Conservation (phyloP, 768 basidiomycete genomes). For the Lepiota venenata region DNA sequence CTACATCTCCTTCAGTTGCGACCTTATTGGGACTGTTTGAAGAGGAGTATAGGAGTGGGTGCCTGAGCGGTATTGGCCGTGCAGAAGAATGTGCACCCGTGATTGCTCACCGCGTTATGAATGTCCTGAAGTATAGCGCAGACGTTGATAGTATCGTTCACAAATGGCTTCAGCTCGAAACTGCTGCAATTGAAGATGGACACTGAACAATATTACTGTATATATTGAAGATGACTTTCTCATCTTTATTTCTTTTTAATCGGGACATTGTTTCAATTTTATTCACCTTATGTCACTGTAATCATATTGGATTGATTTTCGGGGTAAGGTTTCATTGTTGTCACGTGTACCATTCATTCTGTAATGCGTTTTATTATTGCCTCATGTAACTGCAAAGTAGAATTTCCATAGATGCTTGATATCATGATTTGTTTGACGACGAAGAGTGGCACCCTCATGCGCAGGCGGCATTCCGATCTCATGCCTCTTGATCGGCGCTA, state of each 20-base stretch:
- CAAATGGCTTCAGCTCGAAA: slow-evolving; percentile 50
- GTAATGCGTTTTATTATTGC: too few relatives aligned
- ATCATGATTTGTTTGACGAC: not conserved
- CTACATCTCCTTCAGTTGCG: slow-evolving; percentile 40
- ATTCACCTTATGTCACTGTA: too few relatives aligned
- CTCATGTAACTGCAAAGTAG: not conserved
- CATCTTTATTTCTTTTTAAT: too few relatives aligned
- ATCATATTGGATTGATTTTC: too few relatives aligned
- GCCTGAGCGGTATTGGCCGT: slow-evolving; percentile 70
- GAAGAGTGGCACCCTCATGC: not conserved
- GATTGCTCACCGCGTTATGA: slow-evolving; percentile 55
- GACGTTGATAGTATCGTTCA: slow-evolving; percentile 31
- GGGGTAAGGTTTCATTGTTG: too few relatives aligned
- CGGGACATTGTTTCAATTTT: too few relatives aligned
- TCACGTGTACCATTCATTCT: too few relatives aligned
- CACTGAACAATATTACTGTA: not conserved
- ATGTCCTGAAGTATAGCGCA: slow-evolving; percentile 37
- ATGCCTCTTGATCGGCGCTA: too few relatives aligned
- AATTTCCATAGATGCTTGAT: not conserved
- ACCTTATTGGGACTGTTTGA: slow-evolving; percentile 56
- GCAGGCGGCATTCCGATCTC: too few relatives aligned
- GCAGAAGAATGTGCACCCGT: slow-evolving; percentile 69
- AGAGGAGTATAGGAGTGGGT: slow-evolving; percentile 63
- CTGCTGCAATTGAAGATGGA: slow-evolving; percentile 26
- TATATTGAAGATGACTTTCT: not conserved